These are phyloP conservation scores for Raphanus raphanistrum DNA, from an alignment of 345 rosid genomes.

Conservation along the genomic window DNA sequence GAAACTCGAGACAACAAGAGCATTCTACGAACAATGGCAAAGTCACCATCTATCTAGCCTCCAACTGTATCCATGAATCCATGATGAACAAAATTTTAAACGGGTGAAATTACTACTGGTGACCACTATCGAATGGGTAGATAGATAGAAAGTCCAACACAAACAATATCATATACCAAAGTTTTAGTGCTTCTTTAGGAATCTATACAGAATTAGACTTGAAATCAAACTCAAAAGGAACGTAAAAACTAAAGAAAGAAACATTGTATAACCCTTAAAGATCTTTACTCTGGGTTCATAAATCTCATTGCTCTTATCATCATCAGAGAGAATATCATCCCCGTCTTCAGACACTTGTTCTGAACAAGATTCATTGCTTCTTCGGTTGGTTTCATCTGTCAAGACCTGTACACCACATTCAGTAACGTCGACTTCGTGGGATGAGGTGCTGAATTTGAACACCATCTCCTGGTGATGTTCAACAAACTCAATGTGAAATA, in stretches of 20 bases:
- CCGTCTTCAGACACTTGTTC: not conserved
- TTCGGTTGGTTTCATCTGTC: not conserved
- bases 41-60: too few species aligned
- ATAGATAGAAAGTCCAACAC: too few species aligned
- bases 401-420: conserved; percentile 1
- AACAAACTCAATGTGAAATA: not conserved
- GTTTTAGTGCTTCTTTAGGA: not conserved
- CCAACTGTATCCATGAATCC: too few species aligned
- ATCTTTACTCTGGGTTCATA: not conserved
- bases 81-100: too few species aligned
- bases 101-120: too few species aligned
- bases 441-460: conserved; percentile 2
- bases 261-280: not conserved
- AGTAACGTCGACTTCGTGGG: not conserved
- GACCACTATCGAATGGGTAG: too few species aligned
- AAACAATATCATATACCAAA: not conserved
- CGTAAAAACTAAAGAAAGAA: not conserved
- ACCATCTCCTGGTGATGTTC: not conserved
- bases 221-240: not conserved
- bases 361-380: not conserved
- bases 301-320: not conserved
- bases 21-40: too few species aligned
- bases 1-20: too few species aligned
- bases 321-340: not conserved
- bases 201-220: not conserved